A percentile compares a stretch with the other conserved stretches of the same genome.
Evolutionary conservation across 78 protist genomes (phyloP).

Genomic region (Planoprotostelium fungivorum): DNA sequence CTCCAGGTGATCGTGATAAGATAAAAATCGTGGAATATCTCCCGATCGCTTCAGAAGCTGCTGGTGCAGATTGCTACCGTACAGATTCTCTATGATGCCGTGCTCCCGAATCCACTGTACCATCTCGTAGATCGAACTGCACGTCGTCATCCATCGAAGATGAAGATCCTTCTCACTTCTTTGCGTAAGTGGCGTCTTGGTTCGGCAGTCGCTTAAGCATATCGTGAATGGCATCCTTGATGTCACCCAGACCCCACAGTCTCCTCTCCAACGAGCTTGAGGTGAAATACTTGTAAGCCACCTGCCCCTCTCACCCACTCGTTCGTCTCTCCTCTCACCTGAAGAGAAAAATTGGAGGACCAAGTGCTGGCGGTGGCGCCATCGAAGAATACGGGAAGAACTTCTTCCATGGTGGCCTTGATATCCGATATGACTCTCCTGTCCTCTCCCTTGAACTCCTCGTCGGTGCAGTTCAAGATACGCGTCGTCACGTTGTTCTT

Average conservation of each 20-base stretch:
- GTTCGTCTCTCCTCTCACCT: slow-evolving; percentile 4
- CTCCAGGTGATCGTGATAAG: slow-evolving; percentile 15
- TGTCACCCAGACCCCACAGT: slow-evolving; percentile 51
- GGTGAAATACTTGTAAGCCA: slow-evolving; percentile 39
- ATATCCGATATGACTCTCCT: slow-evolving; percentile 23
- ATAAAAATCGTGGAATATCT: slow-evolving; percentile 51
- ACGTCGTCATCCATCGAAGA: neutral
- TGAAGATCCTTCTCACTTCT: neutral
- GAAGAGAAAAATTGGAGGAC: slow-evolving; percentile 9
- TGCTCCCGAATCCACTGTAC: slow-evolving; percentile 51
- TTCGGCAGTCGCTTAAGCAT: neutral
- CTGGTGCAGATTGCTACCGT: slow-evolving; percentile 57
- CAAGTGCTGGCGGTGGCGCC: neutral
- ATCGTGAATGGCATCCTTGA: slow-evolving; percentile 9
- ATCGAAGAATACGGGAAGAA: slow-evolving; percentile 10
- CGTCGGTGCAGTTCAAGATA: slow-evolving; percentile 26
- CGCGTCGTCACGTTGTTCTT: neutral
- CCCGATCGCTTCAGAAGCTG: slow-evolving; percentile 58
- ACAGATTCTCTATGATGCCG: slow-evolving; percentile 42
- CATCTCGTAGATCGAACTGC: slow-evolving; percentile 6
- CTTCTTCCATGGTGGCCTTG: slow-evolving; percentile 16
- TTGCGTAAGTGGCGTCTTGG: neutral
- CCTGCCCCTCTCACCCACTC: neutral
- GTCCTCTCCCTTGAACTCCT: slow-evolving; percentile 51
- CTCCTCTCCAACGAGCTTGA: slow-evolving; percentile 42